These are phyloP conservation scores for Penicillium psychrosexuale DNA, from an alignment of 2,329 filamentous ascomycete species.

Conservation along the genomic window DNA sequence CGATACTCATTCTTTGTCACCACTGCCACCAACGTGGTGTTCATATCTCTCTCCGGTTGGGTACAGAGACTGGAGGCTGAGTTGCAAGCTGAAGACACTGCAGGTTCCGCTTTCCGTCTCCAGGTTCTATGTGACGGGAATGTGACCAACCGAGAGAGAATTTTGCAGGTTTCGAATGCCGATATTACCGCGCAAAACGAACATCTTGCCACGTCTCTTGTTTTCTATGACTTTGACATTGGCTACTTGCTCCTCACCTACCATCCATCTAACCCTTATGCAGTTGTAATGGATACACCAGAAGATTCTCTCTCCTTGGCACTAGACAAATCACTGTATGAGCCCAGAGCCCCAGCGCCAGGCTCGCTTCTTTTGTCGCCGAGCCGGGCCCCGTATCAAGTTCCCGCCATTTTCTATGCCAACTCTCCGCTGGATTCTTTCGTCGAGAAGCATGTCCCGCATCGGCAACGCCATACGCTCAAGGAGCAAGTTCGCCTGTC, in stretches of 20 bases:
- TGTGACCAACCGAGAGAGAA: conserved; percentile 48
- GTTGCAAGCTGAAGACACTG: conserved; percentile 49
- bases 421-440: conserved; percentile 40
- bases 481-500: conserved; percentile 49
- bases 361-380: conserved; percentile 31
- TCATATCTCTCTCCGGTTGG: conserved; percentile 57
- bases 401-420: conserved; percentile 41
- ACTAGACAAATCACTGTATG: conserved; percentile 26
- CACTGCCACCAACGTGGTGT: conserved; percentile 52
- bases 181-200: conserved; percentile 24
- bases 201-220: conserved; percentile 49
- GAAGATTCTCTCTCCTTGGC: conserved; percentile 31
- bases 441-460: conserved; percentile 42
- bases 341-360: conserved; percentile 21
- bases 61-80: conserved; percentile 56
- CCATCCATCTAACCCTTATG: conserved; percentile 48
- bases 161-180: conserved; percentile 42
- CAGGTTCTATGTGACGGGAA: conserved; percentile 54
- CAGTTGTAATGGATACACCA: conserved; percentile 52
- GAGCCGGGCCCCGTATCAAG: conserved; percentile 43
- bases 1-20: conserved; percentile 60
- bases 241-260: conserved; percentile 57
- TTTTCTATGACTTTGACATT: conserved; percentile 55
- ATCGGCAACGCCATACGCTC: conserved; percentile 42
- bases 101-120: conserved; percentile 56